These are phyloP conservation scores for Fusarium avenaceum DNA, from an alignment of 2,329 filamentous ascomycete species.

Conservation along the genomic window DNA sequence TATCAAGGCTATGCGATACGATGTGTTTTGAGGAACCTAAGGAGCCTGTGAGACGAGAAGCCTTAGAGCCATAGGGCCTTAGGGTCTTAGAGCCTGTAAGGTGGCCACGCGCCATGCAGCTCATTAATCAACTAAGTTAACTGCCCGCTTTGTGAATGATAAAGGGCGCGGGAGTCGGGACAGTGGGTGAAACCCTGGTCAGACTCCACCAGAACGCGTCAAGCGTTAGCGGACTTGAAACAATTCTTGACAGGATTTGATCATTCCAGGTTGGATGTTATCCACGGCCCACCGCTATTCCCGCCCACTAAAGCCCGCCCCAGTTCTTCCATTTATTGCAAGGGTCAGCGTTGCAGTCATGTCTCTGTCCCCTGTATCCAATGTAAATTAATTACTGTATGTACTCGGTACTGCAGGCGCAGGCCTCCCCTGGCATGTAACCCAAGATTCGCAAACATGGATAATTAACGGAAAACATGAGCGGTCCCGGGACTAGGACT, in stretches of 20 bases:
- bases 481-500: constrained; percentile 12
- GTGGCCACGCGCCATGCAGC: background rate
- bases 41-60: background rate
- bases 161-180: background rate
- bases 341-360: constrained; percentile 9
- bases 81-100: background rate
- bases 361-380: background rate
- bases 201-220: constrained; percentile 13
- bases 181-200: background rate
- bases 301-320: constrained; percentile 26
- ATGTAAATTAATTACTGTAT: no score
- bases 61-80: no score
- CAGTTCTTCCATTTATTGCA: constrained; percentile 13
- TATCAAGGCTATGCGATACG: constrained; percentile 9
- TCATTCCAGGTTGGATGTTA: constrained; percentile 21
- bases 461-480: constrained; percentile 20
- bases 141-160: no score
- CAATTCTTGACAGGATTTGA: constrained; percentile 1
- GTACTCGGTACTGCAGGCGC: background rate
- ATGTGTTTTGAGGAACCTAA: background rate
- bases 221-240: constrained; percentile 22
- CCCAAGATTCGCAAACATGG: constrained; percentile 4
- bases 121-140: no score
- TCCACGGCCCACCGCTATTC: constrained; percentile 15
- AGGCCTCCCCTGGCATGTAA: background rate